Evolutionary conservation across 257 asterid genomes (phyloP), one percentile per base, ranked within the genome.

Genomic region (Linaria vulgaris): DNA sequence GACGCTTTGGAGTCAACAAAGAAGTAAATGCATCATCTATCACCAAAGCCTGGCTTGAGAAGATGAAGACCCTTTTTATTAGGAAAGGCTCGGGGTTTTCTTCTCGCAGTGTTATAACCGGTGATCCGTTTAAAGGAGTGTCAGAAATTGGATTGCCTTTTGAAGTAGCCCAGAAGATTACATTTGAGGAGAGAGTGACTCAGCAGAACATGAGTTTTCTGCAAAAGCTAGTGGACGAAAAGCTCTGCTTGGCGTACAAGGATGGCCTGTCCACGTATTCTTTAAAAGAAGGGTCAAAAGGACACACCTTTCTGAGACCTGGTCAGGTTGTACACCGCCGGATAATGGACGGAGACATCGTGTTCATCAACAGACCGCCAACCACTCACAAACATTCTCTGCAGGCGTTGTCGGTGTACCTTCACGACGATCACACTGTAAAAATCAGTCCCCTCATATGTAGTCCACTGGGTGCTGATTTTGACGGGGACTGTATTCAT

Each of bases 51-150:
- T 94, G 99, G 99, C 80, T 94, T 24, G 97, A 90, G 72, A 94
- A 94, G 83, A 94, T 94, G 97, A 94, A 94, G 64, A 94, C 99
- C 10, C 61, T 94, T 24, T 94, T 94, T 60, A 94, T 94, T 30
- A 77, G 97, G 58, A 94, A 94, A 75, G 97, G 99, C n/a, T 94
- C 97, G 37, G 99, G 99, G 4, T 94, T 94, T 78, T 94, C 99
- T 55, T 94, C 99, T 46, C 83, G 99, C 25, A 85, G 97, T 73
- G 99, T 94, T 56, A 90, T 94, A 53, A 94, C 99, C 6, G 99
- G 99, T 3, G 99, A 94, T 63, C 83, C 97, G 5, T 94, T 80
- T 59, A 94, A 79, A 79, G 97, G 95, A 46, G 99, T 90, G 24
- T 76, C 86, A 54, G 97, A 94, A 77, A 94, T 90, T 59, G 97